Evolutionary conservation across 23 red algal species (phyloP), one percentile per base, ranked within the genome.

Genomic region (Rhodosorus marinus): DNA sequence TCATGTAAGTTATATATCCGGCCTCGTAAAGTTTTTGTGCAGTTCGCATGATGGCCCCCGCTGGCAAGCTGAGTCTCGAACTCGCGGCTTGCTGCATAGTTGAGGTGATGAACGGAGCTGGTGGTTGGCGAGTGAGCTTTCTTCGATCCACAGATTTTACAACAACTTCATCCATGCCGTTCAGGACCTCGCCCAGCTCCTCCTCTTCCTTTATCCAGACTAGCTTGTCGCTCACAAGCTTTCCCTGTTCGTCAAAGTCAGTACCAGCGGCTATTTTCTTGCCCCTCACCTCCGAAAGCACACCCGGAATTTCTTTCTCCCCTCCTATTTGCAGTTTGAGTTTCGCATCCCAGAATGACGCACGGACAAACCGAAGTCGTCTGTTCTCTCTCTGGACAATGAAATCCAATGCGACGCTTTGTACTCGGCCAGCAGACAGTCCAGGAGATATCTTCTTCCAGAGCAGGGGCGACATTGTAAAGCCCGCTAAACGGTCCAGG

Each of bases 1-100:
- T 74, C 88, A 95, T 95, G 52, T 95, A 95, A 1, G 88, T 95
- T 22, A 95, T 95, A 26, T 72, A 47, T 45, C 88, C 88, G 26
- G 54, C 63, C 35, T 95, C 88, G 34, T 95, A 95, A 29, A 95
- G 45, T 31, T 64, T 49, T 49, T 95, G 88, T 1, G 88, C 88
- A 0, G 80, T 62, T 3, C 77, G 78, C 88, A 95, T 95, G 2
- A 62, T 69, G 24, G 57, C 54, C 20, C 57, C 72, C 15, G 78
- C 72, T 23, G 70, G 47, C 8, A 95, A 43, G 33, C 88, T 71
- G 24, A 95, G 64, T 20, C 63, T 55, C 17, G 65, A 62, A 15
- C 61, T 62, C 24, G 69, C 72, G 64, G 83, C 88, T 60, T 95
- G 88, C 55, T 95, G 88, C 34, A 95, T 41, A 0, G 88, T 95